Evolutionary conservation across 192 early-diverging fungal genomes (phyloP), one percentile per base, ranked within the genome.

Genomic region (Coemansia sp.): DNA sequence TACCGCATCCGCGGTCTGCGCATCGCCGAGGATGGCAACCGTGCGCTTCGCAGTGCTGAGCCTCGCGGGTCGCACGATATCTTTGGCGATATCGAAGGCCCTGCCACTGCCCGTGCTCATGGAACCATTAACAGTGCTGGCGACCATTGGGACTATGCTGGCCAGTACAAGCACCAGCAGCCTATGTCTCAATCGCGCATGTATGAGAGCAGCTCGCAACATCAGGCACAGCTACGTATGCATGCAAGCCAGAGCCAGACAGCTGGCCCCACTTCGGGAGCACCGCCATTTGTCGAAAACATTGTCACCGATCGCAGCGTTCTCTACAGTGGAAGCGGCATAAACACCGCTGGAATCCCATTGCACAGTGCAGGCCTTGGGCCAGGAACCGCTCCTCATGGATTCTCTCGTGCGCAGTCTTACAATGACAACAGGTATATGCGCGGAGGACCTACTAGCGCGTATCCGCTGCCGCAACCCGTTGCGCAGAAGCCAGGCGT

Each of bases 401-500:
- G 29, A 34, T 80, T 74, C 18, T 20, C 68, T 20, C 77, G 77
- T 57, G 66, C 74, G 11, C 74, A 76, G 64, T 71, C 74, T 25
- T 76, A 67, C 61, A 76, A 60, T 22, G 74, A 76, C 61, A 38
- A 50, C 38, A 34, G 73, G 29, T 75, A 57, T 25, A 56, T 76
- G 74, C 74, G 72, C 7, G 63, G 34, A 12, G 76, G 70, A 2
- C 66, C 77, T 11, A 64, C 69, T 5, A 80, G 77, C 65, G 77
- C 77, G 5, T 80, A 80, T 25, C 72, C 77, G 14, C 36, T 80
- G 61, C 77, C 77, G 11, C 77, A 80, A 65, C 77, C 77, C 14
- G 65, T 80, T 49, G 77, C 77, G 29, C 77, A 74, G 66, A 64
- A 68, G 58, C 77, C 77, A 18, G 60, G 57, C 12, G 31, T 63